A percentile compares a stretch with the other conserved stretches of the same genome.
Conservation (phyloP, 352 stramenopile species). For the Hyaloperonospora brassicae region DNA sequence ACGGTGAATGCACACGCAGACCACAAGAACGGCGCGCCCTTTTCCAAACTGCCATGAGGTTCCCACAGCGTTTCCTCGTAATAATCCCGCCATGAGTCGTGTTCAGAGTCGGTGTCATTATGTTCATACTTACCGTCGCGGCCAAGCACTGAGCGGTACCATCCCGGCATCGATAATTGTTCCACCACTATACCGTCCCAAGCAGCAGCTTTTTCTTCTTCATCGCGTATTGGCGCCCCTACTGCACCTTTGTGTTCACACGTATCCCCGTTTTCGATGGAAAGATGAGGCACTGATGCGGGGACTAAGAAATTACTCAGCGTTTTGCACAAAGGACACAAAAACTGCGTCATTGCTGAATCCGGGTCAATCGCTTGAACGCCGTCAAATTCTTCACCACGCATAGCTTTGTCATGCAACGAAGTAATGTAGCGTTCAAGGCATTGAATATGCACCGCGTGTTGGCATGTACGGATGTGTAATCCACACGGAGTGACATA, state of each 20-base stretch:
- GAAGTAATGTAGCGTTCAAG: constrained; percentile 82
- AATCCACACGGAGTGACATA: constrained; percentile 73
- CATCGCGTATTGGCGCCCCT: constrained; percentile 3
- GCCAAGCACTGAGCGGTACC: constrained; percentile 64
- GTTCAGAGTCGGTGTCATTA: constrained; percentile 42
- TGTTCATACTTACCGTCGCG: constrained; percentile 48
- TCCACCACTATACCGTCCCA: constrained; percentile 61
- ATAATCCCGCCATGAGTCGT: constrained; percentile 81
- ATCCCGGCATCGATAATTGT: constrained; percentile 53
- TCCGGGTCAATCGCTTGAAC: constrained; percentile 84
- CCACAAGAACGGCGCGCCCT: constrained; percentile 47
- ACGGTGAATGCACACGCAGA: constrained; percentile 76
- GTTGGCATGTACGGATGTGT: constrained; percentile 80
- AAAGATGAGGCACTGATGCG: constrained; percentile 42
- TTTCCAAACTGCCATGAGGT: constrained; percentile 2
- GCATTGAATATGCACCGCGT: constrained; percentile 82
- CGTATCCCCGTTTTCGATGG: constrained; percentile 17
- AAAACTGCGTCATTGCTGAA: constrained; percentile 86
- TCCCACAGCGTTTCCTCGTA: constrained; percentile 59
- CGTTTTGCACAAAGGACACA: constrained; percentile 90
- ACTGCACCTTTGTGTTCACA: constrained; percentile 15
- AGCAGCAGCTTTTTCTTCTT: constrained; percentile 14
- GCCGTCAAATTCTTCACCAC: constrained; percentile 82
- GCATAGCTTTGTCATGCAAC: constrained; percentile 81
- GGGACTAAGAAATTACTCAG: constrained; percentile 89